A percentile compares a stretch with the other conserved stretches of the same genome.
Evolutionary conservation across 345 rosid species (phyloP).

Genomic region (Citrus glauca): DNA sequence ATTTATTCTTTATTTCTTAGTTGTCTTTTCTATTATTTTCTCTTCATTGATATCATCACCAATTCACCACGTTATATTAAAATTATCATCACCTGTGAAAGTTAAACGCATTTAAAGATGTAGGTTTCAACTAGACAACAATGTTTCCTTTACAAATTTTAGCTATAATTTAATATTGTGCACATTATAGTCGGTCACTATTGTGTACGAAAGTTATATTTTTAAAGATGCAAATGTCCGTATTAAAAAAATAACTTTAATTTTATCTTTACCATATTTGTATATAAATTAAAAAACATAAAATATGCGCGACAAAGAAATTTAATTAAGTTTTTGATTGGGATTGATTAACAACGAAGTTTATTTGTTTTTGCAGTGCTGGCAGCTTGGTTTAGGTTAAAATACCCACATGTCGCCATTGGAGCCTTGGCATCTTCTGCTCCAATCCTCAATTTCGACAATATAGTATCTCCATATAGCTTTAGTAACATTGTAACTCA

Average conservation of each 20-base stretch:
- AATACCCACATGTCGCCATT: slow-evolving; percentile 46
- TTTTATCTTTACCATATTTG: no score
- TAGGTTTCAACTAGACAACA: no score
- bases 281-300: no score
- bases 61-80: neutral
- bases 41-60: neutral
- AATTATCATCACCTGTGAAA: neutral
- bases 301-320: no score
- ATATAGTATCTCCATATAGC: slow-evolving; percentile 45
- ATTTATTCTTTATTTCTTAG: neutral
- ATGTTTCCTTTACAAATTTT: no score
- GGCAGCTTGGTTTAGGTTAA: slow-evolving; percentile 56
- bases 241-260: no score
- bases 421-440: slow-evolving; percentile 65
- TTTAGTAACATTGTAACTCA: slow-evolving; percentile 43
- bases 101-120: no score
- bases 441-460: slow-evolving; percentile 41
- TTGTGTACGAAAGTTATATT: no score
- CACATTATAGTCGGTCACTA: no score
- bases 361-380: slow-evolving; percentile 28
- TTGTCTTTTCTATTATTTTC: neutral
- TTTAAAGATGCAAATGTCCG: no score
- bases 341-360: neutral
- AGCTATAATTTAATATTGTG: no score
- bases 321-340: neutral